Evolutionary conservation across 495 filamentous ascomycete species (phyloP), one percentile per base, ranked within the genome.

Genomic region (Daldinia grandis): DNA sequence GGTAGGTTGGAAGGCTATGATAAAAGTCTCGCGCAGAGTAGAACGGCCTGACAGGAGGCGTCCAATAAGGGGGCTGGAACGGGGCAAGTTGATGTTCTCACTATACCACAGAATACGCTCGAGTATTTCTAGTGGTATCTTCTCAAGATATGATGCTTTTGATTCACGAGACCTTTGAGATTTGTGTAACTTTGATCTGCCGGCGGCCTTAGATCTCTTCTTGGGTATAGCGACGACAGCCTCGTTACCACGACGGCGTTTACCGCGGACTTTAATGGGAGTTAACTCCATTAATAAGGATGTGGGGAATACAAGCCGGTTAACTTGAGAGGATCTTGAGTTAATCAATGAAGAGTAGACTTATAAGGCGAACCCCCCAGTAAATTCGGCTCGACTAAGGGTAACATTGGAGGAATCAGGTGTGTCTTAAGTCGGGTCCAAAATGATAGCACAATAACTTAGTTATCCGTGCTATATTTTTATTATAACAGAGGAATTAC

Each of bases 41-140:
- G 73, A 66, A 2, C 5, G 12, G 10, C 62, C 65, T 2, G 81
- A 82, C 25, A 84, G 69, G 1, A 77, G 25, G 3, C 67, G 59
- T 17, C 81, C 80, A 25, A 84, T 66, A 40, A 71, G 74, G 25
- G 64, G 77, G 57, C 78, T 80, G 42, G 75, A 74, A 19, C 72
- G 74, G 1, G 81, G 66, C 6, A 84, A 69, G 61, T 80, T 76
- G 56, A 77, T 19, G 50, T 84, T 83, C 58, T 72, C 72, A 12
- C 79, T 82, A 27, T 78, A 49, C 70, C 73, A 66, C 19, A 81
- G 76, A 61, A 84, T 82, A 2, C 40, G 72, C 69, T 82, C 80
- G n/a, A 84, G 74, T 17, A 84, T 72, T 62, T 84, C 82, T 30
- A 76, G 51, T 1, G 82, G 82, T 10, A 84, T 64, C 30, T 55